These are phyloP conservation scores for Aspergillus taichungensis DNA, from an alignment of 495 filamentous ascomycete species.

Conservation along the genomic window DNA sequence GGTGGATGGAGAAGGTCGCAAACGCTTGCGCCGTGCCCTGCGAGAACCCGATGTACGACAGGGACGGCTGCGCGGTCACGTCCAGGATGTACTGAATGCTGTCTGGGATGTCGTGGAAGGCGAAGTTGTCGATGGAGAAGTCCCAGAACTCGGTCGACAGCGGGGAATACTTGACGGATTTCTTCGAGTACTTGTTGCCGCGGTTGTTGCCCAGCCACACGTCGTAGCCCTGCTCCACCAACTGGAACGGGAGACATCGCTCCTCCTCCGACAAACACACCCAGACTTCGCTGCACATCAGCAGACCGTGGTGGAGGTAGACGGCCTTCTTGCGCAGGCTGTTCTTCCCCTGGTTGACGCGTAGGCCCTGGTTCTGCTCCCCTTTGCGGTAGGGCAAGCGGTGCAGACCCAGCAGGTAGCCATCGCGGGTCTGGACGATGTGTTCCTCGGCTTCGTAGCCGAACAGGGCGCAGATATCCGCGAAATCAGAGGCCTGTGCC, in stretches of 20 bases:
- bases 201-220: constrained; percentile 98
- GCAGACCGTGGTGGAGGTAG: constrained; percentile 89
- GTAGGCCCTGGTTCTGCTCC: constrained; percentile 68
- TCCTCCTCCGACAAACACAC: constrained; percentile 83
- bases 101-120: constrained; percentile 94
- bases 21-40: constrained; percentile 97
- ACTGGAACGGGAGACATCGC: constrained; percentile 74
- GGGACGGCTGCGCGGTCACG: constrained; percentile 70
- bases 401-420: constrained; percentile 87
- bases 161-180: constrained; percentile 66
- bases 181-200: constrained; percentile 98
- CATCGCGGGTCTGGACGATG: constrained; percentile 87
- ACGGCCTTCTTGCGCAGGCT: constrained; percentile 76
- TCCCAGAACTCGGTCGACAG: constrained; percentile 80
- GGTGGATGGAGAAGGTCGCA: constrained; percentile 88
- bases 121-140: constrained; percentile 96
- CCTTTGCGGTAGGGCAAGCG: constrained; percentile 73
- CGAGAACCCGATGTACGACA: constrained; percentile 94
- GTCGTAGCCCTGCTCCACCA: constrained; percentile 91
- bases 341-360: constrained; percentile 61
- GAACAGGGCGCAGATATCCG: constrained; percentile 80
- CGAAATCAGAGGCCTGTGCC: constrained; percentile 75
- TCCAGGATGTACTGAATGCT: constrained; percentile 85
- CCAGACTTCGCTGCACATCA: constrained; percentile 99
- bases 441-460: constrained; percentile 94